Conservation (phyloP, 164 flowering plant genomes). For the Euptelea pleiosperma region DNA sequence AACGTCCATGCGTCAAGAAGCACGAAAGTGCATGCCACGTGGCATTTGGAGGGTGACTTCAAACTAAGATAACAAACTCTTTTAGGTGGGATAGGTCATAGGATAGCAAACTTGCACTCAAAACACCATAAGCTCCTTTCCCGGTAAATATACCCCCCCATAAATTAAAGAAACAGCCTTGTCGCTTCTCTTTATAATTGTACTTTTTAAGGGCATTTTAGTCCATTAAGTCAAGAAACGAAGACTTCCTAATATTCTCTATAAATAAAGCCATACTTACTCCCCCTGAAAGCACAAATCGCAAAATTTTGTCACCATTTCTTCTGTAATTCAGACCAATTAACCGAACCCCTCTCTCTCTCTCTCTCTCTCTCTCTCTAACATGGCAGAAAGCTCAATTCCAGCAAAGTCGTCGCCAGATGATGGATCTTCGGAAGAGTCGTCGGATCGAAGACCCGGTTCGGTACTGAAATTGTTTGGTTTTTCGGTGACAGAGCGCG, state of each 20-base stretch:
- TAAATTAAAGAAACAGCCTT: background rate
- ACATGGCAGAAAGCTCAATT: constrained; percentile 18
- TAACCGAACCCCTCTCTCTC: background rate
- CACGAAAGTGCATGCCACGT: no score
- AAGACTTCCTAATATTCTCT: no score
- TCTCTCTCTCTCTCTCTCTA: no score
- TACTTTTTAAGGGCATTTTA: constrained; percentile 6
- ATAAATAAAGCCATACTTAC: no score
- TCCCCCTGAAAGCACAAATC: no score
- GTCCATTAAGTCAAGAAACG: background rate
- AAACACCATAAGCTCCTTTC: no score
- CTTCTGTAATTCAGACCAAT: background rate
- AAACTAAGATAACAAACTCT: no score
- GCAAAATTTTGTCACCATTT: background rate
- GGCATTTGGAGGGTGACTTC: no score
- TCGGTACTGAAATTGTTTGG: constrained; percentile 45
- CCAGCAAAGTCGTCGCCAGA: constrained; percentile 6
- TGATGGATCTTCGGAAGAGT: background rate
- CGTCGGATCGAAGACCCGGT: constrained; percentile 11
- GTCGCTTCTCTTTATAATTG: background rate
- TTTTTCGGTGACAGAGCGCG: constrained; percentile 23
- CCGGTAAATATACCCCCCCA: no score
- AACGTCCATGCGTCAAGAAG: no score
- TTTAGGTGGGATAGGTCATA: no score
- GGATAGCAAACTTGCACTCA: no score